Evolutionary conservation across 129 eudicot species (phyloP).

Genomic region (Helianthus tuberosus): DNA sequence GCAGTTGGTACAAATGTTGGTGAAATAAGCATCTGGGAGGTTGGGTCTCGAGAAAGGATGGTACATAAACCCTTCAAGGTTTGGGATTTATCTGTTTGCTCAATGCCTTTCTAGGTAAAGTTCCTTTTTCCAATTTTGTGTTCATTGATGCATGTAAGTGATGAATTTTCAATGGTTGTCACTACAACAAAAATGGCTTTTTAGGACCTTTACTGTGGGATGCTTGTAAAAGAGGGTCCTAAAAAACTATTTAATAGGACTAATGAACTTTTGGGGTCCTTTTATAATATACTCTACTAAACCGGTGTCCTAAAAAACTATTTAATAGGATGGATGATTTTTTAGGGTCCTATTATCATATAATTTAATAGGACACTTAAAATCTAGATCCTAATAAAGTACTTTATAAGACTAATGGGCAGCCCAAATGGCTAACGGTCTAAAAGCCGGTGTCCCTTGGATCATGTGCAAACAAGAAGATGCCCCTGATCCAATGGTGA

Average conservation of each 20-base stretch:
- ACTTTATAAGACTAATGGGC: conserved; percentile 92
- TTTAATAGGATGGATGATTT: too few relatives aligned
- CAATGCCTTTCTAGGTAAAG: conserved; percentile 83
- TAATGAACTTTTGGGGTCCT: too few relatives aligned
- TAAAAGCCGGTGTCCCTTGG: conserved; percentile 87
- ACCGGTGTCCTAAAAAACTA: too few relatives aligned
- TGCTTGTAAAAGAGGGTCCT: too few relatives aligned
- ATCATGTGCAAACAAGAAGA: conserved; percentile 92
- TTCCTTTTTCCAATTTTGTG: conserved; percentile 8
- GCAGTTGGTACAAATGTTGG: conserved; percentile 95
- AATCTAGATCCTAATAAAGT: too few relatives aligned
- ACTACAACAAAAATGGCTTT: too few relatives aligned
- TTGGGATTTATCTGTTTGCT: conserved; percentile 81
- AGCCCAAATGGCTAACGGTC: conserved; percentile 77
- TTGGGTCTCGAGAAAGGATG: conserved; percentile 87
- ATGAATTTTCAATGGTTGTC: too few relatives aligned
- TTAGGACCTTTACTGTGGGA: too few relatives aligned
- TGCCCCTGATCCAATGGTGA: conserved; percentile 89
- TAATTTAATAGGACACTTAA: too few relatives aligned
- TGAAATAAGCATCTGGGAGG: conserved; percentile 93
- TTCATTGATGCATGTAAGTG: conserved; percentile 12
- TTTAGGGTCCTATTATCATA: too few relatives aligned
- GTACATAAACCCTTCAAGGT: conserved; percentile 85
- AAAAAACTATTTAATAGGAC: too few relatives aligned
- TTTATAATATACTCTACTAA: too few relatives aligned